Evolutionary conservation across 1,284 basidiomycete genomes (phyloP).

Genomic region (Fomitopsis schrenkii): DNA sequence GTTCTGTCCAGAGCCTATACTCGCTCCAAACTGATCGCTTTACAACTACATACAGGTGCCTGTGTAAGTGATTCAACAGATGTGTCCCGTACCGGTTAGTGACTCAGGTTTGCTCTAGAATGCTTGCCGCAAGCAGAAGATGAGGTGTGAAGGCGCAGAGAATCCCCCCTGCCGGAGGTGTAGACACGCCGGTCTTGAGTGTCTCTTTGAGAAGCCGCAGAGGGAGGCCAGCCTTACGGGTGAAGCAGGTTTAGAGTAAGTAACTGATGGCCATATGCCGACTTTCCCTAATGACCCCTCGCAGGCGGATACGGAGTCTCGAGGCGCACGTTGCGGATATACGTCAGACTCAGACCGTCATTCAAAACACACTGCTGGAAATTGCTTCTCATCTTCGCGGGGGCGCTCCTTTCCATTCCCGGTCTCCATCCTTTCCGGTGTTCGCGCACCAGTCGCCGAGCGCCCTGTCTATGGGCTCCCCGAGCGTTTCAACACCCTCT

Average conservation of each 20-base stretch:
- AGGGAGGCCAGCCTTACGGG: conserved; percentile 81
- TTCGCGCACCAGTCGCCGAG: conserved; percentile 62
- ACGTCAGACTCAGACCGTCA: conserved; percentile 60
- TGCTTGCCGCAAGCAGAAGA: conserved; percentile 84
- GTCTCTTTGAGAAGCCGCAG: conserved; percentile 87
- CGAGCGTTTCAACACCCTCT: conserved; percentile 56
- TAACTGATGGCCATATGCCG: conserved; percentile 15
- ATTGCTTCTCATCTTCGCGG: conserved; percentile 67
- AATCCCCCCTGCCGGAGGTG: conserved; percentile 90
- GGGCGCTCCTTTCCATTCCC: conserved; percentile 38
- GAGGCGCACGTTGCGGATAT: conserved; percentile 82
- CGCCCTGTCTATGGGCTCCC: conserved; percentile 51
- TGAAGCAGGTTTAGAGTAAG: conserved; percentile 85
- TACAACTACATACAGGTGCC: conserved; percentile 47
- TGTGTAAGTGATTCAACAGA: conserved; percentile 51
- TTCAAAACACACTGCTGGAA: conserved; percentile 76
- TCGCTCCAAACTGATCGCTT: background rate
- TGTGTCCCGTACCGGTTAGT: conserved; percentile 3
- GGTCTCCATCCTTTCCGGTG: conserved; percentile 62
- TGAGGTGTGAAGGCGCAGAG: conserved; percentile 87
- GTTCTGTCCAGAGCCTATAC: conserved; percentile 23
- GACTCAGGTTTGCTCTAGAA: conserved; percentile 42
- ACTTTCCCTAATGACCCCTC: conserved; percentile 12
- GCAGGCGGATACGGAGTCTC: conserved; percentile 81
- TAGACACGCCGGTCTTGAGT: conserved; percentile 78